Conservation (phyloP, 495 filamentous ascomycete species). For the Podospora pseudoanserina region DNA sequence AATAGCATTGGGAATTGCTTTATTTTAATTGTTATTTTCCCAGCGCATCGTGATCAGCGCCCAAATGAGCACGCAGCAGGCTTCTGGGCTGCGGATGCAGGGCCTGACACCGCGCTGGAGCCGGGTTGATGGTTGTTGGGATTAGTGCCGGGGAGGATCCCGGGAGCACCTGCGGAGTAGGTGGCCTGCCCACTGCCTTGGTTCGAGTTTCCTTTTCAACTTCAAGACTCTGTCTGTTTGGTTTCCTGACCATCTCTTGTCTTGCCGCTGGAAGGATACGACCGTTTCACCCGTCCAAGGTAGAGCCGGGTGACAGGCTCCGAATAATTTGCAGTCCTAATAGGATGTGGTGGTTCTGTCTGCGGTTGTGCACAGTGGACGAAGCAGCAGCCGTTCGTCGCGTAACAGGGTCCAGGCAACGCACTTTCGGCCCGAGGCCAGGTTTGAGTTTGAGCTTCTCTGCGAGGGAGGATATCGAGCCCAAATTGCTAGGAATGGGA, state of each 20-base stretch:
- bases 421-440: neutral
- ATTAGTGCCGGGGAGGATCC: slow-evolving; percentile 27
- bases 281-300: neutral
- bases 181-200: neutral
- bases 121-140: slow-evolving; percentile 16
- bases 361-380: too few species aligned
- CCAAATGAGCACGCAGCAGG: slow-evolving; percentile 20
- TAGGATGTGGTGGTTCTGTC: too few species aligned
- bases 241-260: too few species aligned
- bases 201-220: neutral
- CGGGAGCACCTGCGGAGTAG: neutral
- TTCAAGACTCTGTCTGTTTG: neutral
- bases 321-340: neutral
- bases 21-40: slow-evolving; percentile 27
- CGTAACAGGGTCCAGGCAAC: neutral
- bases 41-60: slow-evolving; percentile 19
- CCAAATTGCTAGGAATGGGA: neutral
- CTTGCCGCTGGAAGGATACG: neutral
- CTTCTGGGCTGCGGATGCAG: slow-evolving; percentile 18
- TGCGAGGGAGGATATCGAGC: neutral
- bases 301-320: neutral
- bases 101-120: slow-evolving; percentile 23
- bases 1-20: slow-evolving; percentile 18
- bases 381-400: neutral
- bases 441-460: neutral